Conservation (phyloP, 139 green algal species). For the Picochlorum sp. region DNA sequence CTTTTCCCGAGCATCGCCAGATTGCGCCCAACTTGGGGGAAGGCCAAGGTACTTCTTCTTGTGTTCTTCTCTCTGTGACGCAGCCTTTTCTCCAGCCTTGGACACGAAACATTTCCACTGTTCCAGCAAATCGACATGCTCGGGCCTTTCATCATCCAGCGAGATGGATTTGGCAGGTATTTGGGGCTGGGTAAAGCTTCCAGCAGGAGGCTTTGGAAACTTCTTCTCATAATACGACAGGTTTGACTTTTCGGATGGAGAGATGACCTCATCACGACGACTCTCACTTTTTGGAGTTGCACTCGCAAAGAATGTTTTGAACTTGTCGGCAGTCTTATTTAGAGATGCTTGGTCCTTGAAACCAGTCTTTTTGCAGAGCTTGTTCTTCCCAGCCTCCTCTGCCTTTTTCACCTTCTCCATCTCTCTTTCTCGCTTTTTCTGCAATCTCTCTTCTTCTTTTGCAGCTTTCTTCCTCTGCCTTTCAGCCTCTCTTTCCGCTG, state of each 20-base stretch:
- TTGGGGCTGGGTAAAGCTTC: too few relatives aligned
- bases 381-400: slow-evolving; percentile 19
- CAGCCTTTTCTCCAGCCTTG: not conserved
- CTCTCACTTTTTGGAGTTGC: slow-evolving; percentile 2
- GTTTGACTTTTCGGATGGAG: not conserved
- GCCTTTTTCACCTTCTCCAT: slow-evolving; percentile 9
- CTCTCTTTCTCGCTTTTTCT: slow-evolving; percentile 25
- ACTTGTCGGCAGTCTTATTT: slow-evolving; percentile 37
- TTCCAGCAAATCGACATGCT: not conserved
- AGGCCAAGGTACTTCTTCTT: slow-evolving; percentile 24
- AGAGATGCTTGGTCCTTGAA: slow-evolving; percentile 29
- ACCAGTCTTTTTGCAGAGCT: slow-evolving; percentile 32
- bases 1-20: slow-evolving; percentile 1
- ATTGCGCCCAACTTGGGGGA: slow-evolving; percentile 49
- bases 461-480: slow-evolving; percentile 16
- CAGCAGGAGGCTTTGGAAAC: too few relatives aligned
- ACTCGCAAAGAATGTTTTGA: slow-evolving; percentile 33
- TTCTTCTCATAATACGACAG: too few relatives aligned
- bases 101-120: slow-evolving; percentile 8
- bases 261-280: not conserved
- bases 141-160: too few relatives aligned
- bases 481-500: slow-evolving; percentile 12
- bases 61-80: not conserved
- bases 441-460: slow-evolving; percentile 32
- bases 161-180: too few relatives aligned